Conservation (phyloP, 2,329 filamentous ascomycete genomes). For the Colletotrichum sp. region DNA sequence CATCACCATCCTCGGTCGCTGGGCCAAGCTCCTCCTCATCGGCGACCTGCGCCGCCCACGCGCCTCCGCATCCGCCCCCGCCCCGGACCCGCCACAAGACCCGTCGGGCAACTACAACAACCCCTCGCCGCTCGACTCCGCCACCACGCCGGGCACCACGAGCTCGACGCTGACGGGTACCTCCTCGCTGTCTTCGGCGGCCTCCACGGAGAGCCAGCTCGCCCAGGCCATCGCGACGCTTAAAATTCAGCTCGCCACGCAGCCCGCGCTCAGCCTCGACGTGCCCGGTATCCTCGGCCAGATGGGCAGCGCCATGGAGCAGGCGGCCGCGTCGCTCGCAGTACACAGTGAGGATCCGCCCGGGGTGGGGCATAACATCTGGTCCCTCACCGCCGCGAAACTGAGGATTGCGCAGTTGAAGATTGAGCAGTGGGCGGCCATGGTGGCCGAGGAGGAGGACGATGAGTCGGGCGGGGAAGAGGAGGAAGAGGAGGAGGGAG, state of each 20-base stretch:
- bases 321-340: constrained; percentile 42
- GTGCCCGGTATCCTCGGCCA: constrained; percentile 45
- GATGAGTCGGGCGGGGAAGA: not conserved
- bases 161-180: not conserved
- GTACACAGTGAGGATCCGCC: constrained; percentile 32
- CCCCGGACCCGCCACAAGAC: not conserved
- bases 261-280: constrained; percentile 50
- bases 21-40: constrained; percentile 48
- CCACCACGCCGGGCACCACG: not conserved
- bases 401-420: constrained; percentile 50
- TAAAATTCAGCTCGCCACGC: constrained; percentile 44
- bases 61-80: not conserved
- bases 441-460: constrained; percentile 32
- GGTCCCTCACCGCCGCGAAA: constrained; percentile 53
- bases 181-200: not conserved
- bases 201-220: constrained; percentile 25
- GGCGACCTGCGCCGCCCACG: not conserved
- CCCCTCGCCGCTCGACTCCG: not conserved
- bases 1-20: constrained; percentile 53
- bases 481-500: not conserved
- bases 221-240: constrained; percentile 44
- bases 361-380: constrained; percentile 47
- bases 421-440: constrained; percentile 51
- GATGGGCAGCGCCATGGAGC: constrained; percentile 47
- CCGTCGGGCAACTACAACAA: not conserved